Conservation (phyloP, 345 rosid genomes). For the Populus deltoides region DNA sequence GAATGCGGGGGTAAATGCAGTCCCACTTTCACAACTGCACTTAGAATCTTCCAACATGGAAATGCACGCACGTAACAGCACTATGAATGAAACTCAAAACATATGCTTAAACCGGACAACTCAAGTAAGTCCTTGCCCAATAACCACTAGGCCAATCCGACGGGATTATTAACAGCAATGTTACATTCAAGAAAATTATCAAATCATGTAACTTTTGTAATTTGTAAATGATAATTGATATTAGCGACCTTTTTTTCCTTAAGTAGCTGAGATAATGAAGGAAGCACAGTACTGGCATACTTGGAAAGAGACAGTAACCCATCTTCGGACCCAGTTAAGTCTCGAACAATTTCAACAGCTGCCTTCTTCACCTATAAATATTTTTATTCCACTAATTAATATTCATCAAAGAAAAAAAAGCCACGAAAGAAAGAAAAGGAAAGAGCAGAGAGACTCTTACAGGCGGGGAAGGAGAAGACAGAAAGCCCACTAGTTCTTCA, state of each 20-base stretch:
- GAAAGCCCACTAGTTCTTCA: constrained; percentile 73
- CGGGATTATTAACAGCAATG: not conserved
- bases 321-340: constrained; percentile 82
- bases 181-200: not conserved
- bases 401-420: not conserved
- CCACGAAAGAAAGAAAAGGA: not conserved
- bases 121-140: not conserved
- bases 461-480: constrained; percentile 63
- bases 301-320: constrained; percentile 63
- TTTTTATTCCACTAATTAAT: not conserved
- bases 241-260: constrained; percentile 59
- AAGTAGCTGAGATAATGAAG: constrained; percentile 58
- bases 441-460: constrained; percentile 37
- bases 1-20: not conserved
- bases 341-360: constrained; percentile 76
- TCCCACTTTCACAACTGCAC: not conserved
- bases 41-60: not conserved
- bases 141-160: not conserved
- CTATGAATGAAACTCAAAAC: not conserved
- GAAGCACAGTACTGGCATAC: constrained; percentile 47
- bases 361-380: constrained; percentile 70
- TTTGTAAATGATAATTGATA: not conserved
- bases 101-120: not conserved
- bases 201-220: not conserved
- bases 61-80: not conserved